Conservation (phyloP, 352 stramenopile species). For the Pythium chondricola region DNA sequence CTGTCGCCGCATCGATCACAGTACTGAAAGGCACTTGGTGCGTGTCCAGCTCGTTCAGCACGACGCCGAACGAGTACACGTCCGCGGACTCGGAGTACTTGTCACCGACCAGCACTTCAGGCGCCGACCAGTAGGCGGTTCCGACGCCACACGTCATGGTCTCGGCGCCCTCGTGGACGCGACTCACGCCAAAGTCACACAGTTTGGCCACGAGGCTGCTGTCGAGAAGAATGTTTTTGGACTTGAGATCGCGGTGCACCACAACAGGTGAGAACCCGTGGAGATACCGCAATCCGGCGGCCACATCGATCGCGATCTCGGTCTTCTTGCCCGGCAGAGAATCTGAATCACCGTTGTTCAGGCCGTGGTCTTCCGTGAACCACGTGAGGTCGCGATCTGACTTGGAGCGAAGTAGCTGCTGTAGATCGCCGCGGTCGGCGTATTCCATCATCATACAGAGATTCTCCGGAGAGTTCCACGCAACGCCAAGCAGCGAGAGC, state of each 20-base stretch:
- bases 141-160: slow-evolving; percentile 35
- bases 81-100: slow-evolving; percentile 31
- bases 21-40: slow-evolving; percentile 21
- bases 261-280: slow-evolving; percentile 14
- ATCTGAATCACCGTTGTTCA: too few species aligned
- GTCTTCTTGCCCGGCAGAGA: slow-evolving; percentile 13
- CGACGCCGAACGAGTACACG: slow-evolving; percentile 32
- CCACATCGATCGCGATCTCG: slow-evolving; percentile 22
- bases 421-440: slow-evolving; percentile 22
- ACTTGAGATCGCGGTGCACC: slow-evolving; percentile 28
- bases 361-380: too few species aligned
- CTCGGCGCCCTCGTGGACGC: slow-evolving; percentile 9
- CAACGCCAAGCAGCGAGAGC: slow-evolving; percentile 30
- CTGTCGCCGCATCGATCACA: slow-evolving; percentile 3
- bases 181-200: slow-evolving; percentile 37
- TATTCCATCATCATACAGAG: slow-evolving; percentile 25
- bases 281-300: slow-evolving; percentile 21
- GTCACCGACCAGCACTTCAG: slow-evolving; percentile 31
- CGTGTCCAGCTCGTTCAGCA: slow-evolving; percentile 27
- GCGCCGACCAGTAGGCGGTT: slow-evolving; percentile 35
- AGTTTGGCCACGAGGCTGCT: slow-evolving; percentile 28
- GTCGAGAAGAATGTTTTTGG: slow-evolving; percentile 23
- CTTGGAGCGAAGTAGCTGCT: slow-evolving; percentile 6
- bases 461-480: slow-evolving; percentile 22
- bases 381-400: slow-evolving; percentile 6